phyloP scores from a whole-genome alignment of 805 yeast species.

The Metschnikowia baotianmanensis region DNA sequence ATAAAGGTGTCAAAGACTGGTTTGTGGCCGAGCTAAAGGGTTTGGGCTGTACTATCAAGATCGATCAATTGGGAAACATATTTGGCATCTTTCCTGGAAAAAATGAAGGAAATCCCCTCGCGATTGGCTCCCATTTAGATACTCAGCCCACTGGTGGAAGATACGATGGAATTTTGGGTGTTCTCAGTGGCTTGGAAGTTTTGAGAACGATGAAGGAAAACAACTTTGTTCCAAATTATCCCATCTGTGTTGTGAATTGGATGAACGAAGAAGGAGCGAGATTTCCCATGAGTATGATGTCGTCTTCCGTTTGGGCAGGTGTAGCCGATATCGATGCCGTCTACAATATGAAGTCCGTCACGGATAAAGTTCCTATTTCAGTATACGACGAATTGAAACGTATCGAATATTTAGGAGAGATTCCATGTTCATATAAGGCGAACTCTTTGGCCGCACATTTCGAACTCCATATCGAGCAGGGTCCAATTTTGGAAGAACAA shows the following conservation, averaged over 20 bases:
- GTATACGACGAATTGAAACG: constrained; percentile 55
- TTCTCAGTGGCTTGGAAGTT: constrained; percentile 63
- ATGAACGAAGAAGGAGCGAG: constrained; percentile 80
- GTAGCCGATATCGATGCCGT: constrained; percentile 45
- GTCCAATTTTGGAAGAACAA: constrained; percentile 62
- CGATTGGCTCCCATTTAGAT: constrained; percentile 71
- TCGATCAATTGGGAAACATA: constrained; percentile 68
- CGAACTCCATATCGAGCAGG: constrained; percentile 76
- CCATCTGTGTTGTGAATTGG: constrained; percentile 67
- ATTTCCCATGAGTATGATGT: constrained; percentile 66
- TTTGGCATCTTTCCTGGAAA: constrained; percentile 64
- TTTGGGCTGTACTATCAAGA: constrained; percentile 55
- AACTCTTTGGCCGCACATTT: constrained; percentile 67
- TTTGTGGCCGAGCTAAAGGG: constrained; percentile 48
- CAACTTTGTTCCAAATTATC: constrained; percentile 57
- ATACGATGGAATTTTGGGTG: constrained; percentile 73
- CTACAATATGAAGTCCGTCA: constrained; percentile 51
- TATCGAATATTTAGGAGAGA: constrained; percentile 60
- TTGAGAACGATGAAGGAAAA: constrained; percentile 62
- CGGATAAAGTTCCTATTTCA: constrained; percentile 45
- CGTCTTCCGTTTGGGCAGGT: constrained; percentile 68
- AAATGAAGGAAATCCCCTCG: constrained; percentile 49
- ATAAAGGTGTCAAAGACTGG: constrained; percentile 67
- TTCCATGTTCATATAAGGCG: constrained; percentile 44
- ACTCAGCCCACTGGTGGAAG: constrained; percentile 81